Evolutionary conservation across 2,329 filamentous ascomycete genomes (phyloP).

Genomic region (Apiospora rasikravindrae): DNA sequence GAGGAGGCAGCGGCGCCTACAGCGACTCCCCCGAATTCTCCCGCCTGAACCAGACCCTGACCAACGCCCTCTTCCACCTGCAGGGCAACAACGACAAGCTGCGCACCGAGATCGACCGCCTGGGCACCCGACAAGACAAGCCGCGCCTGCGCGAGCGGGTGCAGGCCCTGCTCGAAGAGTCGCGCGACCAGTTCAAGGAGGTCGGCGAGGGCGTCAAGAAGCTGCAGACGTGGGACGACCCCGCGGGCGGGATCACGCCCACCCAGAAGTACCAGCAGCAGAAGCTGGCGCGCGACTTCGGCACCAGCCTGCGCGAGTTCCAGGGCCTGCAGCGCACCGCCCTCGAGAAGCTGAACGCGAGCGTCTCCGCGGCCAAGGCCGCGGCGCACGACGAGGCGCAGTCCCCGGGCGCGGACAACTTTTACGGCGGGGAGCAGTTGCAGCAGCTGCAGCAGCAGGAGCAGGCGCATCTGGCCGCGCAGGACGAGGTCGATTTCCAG

Average conservation of each 20-base stretch:
- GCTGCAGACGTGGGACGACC: slow-evolving; percentile 82
- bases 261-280: slow-evolving; percentile 96
- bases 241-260: slow-evolving; percentile 64
- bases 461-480: slow-evolving; percentile 80
- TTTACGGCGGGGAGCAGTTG: slow-evolving; percentile 53
- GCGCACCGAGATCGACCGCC: slow-evolving; percentile 79
- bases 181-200: slow-evolving; percentile 84
- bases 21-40: slow-evolving; percentile 93
- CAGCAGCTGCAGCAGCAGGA: slow-evolving; percentile 71
- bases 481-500: slow-evolving; percentile 97
- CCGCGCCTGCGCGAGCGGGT: slow-evolving; percentile 90
- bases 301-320: slow-evolving; percentile 86
- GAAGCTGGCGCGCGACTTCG: slow-evolving; percentile 93
- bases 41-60: slow-evolving; percentile 79
- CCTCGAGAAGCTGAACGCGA: slow-evolving; percentile 90
- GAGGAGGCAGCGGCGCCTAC: slow-evolving; percentile 66
- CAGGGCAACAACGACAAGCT: slow-evolving; percentile 88
- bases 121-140: slow-evolving; percentile 91
- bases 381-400: slow-evolving; percentile 70
- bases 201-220: slow-evolving; percentile 94
- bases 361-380: slow-evolving; percentile 79
- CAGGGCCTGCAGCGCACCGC: slow-evolving; percentile 88
- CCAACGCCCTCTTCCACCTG: slow-evolving; percentile 86
- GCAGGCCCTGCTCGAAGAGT: slow-evolving; percentile 85
- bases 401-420: slow-evolving; percentile 39